A percentile compares a stretch with the other conserved stretches of the same genome.
Evolutionary conservation across 495 filamentous ascomycete species (phyloP).

Genomic region (Patellaria atrata): DNA sequence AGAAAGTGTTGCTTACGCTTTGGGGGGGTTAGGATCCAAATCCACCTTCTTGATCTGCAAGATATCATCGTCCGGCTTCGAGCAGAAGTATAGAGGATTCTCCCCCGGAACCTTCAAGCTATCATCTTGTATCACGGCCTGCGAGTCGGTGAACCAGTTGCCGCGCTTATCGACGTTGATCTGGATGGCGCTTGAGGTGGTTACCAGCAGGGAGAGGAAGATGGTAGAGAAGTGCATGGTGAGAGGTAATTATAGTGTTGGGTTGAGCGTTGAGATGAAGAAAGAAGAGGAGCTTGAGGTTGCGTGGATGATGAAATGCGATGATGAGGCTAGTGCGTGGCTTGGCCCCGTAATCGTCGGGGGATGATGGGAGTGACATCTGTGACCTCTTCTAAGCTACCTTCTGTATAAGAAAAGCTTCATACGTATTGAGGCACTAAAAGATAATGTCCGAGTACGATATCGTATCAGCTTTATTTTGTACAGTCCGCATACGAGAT

Average conservation of each 20-base stretch:
- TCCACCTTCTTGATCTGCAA: conserved; percentile 67
- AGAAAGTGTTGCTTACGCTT: conserved; percentile 47
- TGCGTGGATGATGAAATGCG: conserved; percentile 2
- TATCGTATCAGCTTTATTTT: no score
- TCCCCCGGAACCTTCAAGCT: conserved; percentile 50
- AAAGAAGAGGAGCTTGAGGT: conserved; percentile 1
- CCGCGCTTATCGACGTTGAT: conserved; percentile 2
- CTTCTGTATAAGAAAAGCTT: no score
- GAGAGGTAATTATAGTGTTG: background rate
- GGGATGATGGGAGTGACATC: no score
- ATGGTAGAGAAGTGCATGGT: background rate
- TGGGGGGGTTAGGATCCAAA: conserved; percentile 71
- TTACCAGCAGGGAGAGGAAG: conserved; percentile 8
- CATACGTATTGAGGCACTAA: no score
- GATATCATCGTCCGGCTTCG: conserved; percentile 42
- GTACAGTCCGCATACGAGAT: no score
- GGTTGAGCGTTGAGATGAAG: no score
- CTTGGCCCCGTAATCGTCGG: no score
- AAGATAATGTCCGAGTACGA: no score
- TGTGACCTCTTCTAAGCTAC: no score
- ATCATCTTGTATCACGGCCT: conserved; percentile 23
- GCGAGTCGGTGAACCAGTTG: conserved; percentile 12
- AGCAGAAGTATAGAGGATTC: conserved; percentile 65
- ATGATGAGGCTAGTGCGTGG: background rate
- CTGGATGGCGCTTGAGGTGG: conserved; percentile 9